Percentiles rank a stretch among this genome's conserved stretches.
These are phyloP conservation scores for Ophiostoma ips DNA, from an alignment of 2,329 filamentous ascomycete species.

Conservation along the genomic window DNA sequence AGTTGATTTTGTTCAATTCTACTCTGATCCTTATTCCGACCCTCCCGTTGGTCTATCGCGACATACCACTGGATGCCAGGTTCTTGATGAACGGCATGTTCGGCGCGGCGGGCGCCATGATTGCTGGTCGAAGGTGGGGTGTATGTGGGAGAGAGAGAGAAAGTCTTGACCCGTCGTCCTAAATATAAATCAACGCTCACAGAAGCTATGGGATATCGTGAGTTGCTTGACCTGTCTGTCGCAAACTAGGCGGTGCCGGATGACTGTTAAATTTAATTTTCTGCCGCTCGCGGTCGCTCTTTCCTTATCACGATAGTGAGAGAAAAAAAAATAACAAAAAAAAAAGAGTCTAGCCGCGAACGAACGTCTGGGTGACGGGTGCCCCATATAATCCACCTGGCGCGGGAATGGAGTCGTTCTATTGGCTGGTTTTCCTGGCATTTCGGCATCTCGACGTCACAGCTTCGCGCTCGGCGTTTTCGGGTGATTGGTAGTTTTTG, in stretches of 20 bases:
- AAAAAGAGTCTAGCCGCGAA: not conserved
- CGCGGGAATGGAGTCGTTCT: not conserved
- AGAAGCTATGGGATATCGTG: not conserved
- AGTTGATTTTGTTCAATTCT: not conserved
- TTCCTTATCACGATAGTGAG: not conserved
- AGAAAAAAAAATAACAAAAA: not conserved
- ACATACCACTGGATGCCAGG: slow-evolving; percentile 68
- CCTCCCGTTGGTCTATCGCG: not conserved
- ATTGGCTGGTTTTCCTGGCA: not conserved
- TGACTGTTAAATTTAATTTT: not conserved
- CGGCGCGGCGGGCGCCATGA: slow-evolving; percentile 29
- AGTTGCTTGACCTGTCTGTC: not conserved
- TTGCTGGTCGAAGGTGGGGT: not conserved
- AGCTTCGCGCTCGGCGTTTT: no score
- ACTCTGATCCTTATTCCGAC: not conserved
- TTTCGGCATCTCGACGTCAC: no score
- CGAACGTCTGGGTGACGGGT: no score
- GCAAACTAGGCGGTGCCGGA: not conserved
- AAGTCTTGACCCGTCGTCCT: no score
- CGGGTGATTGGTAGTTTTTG: no score
- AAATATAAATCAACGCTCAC: no score
- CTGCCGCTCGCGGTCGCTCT: not conserved
- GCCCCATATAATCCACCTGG: not conserved
- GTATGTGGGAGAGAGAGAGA: not conserved
- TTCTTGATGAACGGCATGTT: slow-evolving; percentile 66